These are phyloP conservation scores for Posidonia australis DNA, from an alignment of 106 monocot species.

Conservation along the genomic window DNA sequence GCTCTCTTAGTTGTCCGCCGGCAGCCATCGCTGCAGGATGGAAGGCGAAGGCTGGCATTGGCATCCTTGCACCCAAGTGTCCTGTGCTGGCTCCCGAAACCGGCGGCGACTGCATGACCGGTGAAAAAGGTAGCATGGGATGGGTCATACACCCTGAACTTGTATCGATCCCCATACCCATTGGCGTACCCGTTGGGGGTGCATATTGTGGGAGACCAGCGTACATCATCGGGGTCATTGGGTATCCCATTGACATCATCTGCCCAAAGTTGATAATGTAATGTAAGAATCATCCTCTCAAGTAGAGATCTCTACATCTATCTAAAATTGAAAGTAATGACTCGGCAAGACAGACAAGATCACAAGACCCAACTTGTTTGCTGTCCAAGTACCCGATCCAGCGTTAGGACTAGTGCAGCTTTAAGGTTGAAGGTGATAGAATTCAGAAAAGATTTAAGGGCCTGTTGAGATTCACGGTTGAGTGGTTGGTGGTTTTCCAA, in stretches of 20 bases:
- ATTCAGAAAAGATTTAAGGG: too few species aligned
- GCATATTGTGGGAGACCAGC: constrained; percentile 1
- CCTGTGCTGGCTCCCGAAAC: neutral
- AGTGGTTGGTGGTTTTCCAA: too few species aligned
- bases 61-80: neutral
- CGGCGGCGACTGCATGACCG: neutral
- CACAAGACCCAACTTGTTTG: too few species aligned
- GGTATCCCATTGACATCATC: constrained; percentile 11
- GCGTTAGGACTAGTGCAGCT: too few species aligned
- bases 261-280: too few species aligned
- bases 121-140: constrained; percentile 1
- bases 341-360: too few species aligned
- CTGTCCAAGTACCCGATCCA: too few species aligned
- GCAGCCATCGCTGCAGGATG: neutral
- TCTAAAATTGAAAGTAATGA: too few species aligned
- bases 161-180: neutral
- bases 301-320: too few species aligned
- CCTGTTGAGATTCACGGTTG: too few species aligned
- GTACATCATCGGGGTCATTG: constrained; percentile 11
- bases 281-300: too few species aligned
- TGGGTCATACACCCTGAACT: neutral
- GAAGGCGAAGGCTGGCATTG: neutral
- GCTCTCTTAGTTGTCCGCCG: neutral
- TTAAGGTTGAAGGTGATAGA: too few species aligned
- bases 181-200: neutral